Percentiles rank a stretch among this genome's conserved stretches.
Conservation (phyloP, 2,329 filamentous ascomycete species). For the Diplodia mutila region DNA sequence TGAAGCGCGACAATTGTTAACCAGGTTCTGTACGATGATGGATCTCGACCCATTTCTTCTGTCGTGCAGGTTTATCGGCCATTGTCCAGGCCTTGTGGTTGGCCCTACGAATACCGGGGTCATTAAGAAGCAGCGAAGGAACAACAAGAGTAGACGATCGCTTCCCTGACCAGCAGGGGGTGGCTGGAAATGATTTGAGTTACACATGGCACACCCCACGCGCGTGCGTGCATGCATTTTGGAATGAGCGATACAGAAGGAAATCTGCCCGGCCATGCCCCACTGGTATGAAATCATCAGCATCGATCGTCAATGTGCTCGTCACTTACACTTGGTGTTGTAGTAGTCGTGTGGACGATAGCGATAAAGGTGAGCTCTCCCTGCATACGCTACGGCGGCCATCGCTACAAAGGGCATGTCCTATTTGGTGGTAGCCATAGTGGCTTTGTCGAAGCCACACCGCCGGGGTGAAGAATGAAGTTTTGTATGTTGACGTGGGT, state of each 20-base stretch:
- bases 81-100: not conserved
- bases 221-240: not conserved
- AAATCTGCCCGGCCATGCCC: not conserved
- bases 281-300: slow-evolving; percentile 10
- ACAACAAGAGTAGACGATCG: not conserved
- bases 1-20: not conserved
- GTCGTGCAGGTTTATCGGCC: not conserved
- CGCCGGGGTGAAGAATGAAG: not conserved
- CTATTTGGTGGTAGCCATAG: not conserved
- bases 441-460: not conserved
- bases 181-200: not conserved
- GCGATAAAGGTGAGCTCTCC: not conserved
- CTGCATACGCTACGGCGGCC: not conserved
- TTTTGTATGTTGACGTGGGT: not conserved
- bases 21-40: not conserved
- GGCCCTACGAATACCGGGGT: not conserved
- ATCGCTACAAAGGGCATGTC: not conserved
- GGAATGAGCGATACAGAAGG: not conserved
- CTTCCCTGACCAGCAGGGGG: not conserved
- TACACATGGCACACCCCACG: not conserved
- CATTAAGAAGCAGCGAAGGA: not conserved
- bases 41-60: not conserved
- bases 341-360: not conserved
- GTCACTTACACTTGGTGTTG: not conserved
- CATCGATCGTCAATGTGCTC: not conserved